Evolutionary conservation across 164 flowering plant genomes (phyloP).

Genomic region (Magnolia kwangsiensis): DNA sequence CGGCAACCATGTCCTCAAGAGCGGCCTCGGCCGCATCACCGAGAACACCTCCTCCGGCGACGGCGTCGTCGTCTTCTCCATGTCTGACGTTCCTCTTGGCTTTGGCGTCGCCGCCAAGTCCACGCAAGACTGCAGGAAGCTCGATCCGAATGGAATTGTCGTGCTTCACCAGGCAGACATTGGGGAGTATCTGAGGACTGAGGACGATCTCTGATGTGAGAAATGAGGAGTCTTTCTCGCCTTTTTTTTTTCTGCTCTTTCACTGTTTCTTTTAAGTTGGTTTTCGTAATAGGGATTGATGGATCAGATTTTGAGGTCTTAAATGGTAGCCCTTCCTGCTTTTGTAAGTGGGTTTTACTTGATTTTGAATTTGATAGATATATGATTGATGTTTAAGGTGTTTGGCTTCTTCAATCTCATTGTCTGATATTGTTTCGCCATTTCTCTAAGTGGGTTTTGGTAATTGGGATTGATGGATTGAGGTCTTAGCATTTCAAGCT

Average conservation of each 20-base stretch:
- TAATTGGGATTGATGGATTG: not conserved
- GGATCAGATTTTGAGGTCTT: not conserved
- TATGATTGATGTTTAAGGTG: not conserved
- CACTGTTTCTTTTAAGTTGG: not conserved
- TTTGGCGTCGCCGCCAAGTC: conserved; percentile 76
- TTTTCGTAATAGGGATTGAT: too few relatives aligned
- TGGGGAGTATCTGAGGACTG: conserved; percentile 86
- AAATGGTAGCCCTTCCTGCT: not conserved
- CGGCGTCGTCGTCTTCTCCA: conserved; percentile 85
- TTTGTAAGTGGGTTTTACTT: not conserved
- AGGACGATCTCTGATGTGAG: conserved; percentile 34
- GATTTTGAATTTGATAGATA: not conserved
- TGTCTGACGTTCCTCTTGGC: conserved; percentile 85
- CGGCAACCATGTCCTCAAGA: conserved; percentile 81
- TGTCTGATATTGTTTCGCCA: not conserved
- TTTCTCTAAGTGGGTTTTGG: not conserved
- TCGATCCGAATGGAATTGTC: conserved; percentile 87
- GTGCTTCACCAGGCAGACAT: conserved; percentile 80
- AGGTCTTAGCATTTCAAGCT: not conserved
- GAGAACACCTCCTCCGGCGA: conserved; percentile 64
- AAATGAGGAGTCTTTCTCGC: not conserved
- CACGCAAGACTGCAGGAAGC: conserved; percentile 77
- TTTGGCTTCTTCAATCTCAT: not conserved
- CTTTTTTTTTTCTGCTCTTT: not conserved
- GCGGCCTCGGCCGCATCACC: conserved; percentile 81